These are phyloP conservation scores for Lepidopterella palustris DNA, from an alignment of 495 filamentous ascomycete species.

Conservation along the genomic window DNA sequence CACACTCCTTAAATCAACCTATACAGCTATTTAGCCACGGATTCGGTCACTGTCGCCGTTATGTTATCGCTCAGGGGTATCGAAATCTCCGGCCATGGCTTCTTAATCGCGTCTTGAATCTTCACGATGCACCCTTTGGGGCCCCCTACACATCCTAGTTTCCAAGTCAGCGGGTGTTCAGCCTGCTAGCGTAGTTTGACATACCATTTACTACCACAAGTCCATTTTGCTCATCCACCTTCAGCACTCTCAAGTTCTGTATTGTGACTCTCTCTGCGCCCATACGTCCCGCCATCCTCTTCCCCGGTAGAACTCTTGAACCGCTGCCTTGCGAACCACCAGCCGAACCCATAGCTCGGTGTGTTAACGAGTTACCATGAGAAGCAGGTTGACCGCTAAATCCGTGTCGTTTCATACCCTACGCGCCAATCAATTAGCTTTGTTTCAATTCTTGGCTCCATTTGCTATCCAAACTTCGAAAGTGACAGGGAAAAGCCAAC, in stretches of 20 bases:
- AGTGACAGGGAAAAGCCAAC: constrained; percentile 2
- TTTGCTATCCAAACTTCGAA: neutral
- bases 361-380: constrained; percentile 88
- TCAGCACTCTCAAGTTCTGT: constrained; percentile 83
- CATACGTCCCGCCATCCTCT: constrained; percentile 97
- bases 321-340: constrained; percentile 87
- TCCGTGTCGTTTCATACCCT: constrained; percentile 90
- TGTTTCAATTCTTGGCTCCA: neutral
- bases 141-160: constrained; percentile 65
- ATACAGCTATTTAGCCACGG: neutral
- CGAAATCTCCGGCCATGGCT: constrained; percentile 61
- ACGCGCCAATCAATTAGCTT: neutral
- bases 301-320: constrained; percentile 85
- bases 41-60: neutral
- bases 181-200: neutral
- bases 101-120: constrained; percentile 89
- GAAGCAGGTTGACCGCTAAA: constrained; percentile 83
- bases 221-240: constrained; percentile 76
- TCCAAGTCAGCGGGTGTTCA: neutral
- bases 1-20: neutral
- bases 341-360: constrained; percentile 80
- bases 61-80: neutral
- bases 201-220: constrained; percentile 80
- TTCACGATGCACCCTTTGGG: constrained; percentile 77
- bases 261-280: constrained; percentile 77